Conservation (phyloP, 805 yeast genomes). For the Candida morakotiae region DNA sequence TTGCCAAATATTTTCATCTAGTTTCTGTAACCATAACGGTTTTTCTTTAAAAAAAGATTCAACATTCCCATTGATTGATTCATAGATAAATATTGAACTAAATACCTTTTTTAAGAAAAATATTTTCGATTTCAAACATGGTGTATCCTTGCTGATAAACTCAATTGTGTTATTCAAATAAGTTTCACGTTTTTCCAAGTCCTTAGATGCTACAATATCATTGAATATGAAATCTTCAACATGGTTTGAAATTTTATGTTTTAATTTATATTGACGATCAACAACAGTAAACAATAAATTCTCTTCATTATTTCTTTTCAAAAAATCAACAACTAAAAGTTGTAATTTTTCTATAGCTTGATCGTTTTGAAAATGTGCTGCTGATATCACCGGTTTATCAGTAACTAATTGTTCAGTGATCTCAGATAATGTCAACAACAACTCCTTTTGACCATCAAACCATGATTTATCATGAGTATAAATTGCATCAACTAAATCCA, state of each 20-base stretch:
- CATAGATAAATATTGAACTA: constrained; percentile 61
- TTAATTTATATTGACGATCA: constrained; percentile 39
- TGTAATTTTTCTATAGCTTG: constrained; percentile 68
- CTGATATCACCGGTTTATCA: constrained; percentile 41
- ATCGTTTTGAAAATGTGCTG: constrained; percentile 66
- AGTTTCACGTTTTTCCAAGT: constrained; percentile 41
- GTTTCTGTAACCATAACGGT: constrained; percentile 60
- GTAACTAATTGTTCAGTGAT: constrained; percentile 45
- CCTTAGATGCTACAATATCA: constrained; percentile 48
- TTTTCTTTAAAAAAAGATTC: constrained; percentile 36
- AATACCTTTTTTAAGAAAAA: constrained; percentile 55
- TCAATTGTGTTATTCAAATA: constrained; percentile 52
- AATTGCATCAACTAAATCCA: constrained; percentile 60
- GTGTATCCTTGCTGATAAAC: constrained; percentile 42
- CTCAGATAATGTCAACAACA: constrained; percentile 40
- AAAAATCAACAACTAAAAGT: constrained; percentile 24
- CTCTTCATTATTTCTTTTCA: constrained; percentile 19
- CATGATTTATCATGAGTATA: constrained; percentile 50
- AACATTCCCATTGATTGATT: constrained; percentile 51
- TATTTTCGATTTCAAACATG: constrained; percentile 50
- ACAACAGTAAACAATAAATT: constrained; percentile 28
- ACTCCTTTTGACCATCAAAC: constrained; percentile 49
- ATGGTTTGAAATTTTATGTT: constrained; percentile 40
- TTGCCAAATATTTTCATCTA: constrained; percentile 72
- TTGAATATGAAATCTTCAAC: constrained; percentile 58